Percentiles rank a stretch among this genome's conserved stretches.
phyloP scores from a whole-genome alignment of 1,284 basidiomycete genomes.

The Leccinum fallax region DNA sequence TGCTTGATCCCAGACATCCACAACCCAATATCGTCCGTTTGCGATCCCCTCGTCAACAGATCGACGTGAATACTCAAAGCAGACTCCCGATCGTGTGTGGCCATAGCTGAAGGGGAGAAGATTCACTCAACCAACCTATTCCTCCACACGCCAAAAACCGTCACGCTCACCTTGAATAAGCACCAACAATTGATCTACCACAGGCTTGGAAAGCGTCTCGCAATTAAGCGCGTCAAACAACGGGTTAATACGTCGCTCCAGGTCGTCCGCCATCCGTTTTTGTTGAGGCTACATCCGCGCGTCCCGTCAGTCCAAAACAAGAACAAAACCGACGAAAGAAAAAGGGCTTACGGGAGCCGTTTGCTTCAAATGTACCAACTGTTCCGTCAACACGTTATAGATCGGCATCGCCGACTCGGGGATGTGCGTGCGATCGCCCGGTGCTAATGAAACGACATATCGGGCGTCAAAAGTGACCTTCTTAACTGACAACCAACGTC shows the following conservation, averaged over 20 bases:
- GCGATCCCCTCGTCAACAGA: conserved; percentile 71
- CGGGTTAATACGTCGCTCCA: conserved; percentile 84
- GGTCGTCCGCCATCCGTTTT: conserved; percentile 85
- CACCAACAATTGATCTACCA: conserved; percentile 69
- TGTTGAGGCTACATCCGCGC: conserved; percentile 61
- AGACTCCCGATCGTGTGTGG: conserved; percentile 65
- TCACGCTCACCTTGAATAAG: conserved; percentile 60
- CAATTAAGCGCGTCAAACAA: conserved; percentile 93
- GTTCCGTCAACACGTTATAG: conserved; percentile 65
- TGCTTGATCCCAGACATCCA: conserved; percentile 91
- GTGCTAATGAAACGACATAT: conserved; percentile 49
- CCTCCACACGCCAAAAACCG: neutral
- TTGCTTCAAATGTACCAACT: conserved; percentile 69
- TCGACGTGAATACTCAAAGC: conserved; percentile 81
- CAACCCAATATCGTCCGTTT: conserved; percentile 79
- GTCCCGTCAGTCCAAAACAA: neutral
- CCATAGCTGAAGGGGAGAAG: conserved; percentile 60
- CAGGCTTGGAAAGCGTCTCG: conserved; percentile 75
- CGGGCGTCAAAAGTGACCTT: neutral
- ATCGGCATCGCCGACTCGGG: conserved; percentile 71
- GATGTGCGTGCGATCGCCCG: conserved; percentile 91
- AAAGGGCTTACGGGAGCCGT: conserved; percentile 62
- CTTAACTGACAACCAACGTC: neutral
- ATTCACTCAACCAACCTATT: conserved; percentile 50
- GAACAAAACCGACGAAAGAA: conserved; percentile 5